phyloP scores from a whole-genome alignment of 805 yeast genomes.

The Spathaspora arborariae region DNA sequence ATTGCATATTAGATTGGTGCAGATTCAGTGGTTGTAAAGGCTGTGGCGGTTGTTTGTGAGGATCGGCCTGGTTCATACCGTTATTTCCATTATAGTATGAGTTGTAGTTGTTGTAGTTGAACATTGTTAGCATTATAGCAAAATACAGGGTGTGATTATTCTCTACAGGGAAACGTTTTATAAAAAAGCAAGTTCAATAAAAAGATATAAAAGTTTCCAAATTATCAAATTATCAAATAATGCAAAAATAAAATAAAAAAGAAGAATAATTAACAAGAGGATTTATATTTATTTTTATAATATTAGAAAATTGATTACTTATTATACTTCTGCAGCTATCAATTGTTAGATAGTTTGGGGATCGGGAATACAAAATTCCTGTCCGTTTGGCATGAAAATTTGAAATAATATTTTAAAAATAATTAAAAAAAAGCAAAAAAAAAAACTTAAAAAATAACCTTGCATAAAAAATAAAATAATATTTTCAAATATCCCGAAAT shows the following conservation, averaged over 20 bases:
- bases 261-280: background rate
- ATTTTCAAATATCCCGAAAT: too few relatives aligned
- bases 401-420: background rate
- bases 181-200: background rate
- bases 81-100: background rate
- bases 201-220: too few relatives aligned
- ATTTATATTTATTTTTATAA: background rate
- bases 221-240: background rate
- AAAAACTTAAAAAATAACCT: background rate
- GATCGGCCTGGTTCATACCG: background rate
- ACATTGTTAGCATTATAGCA: background rate
- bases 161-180: background rate
- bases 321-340: background rate
- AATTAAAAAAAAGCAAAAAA: background rate
- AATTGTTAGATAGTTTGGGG: background rate
- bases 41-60: constrained; percentile 1
- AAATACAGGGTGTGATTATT: background rate
- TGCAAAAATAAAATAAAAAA: background rate
- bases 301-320: background rate
- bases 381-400: background rate
- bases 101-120: background rate
- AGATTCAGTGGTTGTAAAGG: constrained; percentile 6
- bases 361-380: background rate
- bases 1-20: constrained; percentile 1
- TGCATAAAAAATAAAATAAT: background rate